Percentiles rank a stretch among this genome's conserved stretches.
These are phyloP conservation scores for Paecilomyces sp. DNA, from an alignment of 2,329 filamentous ascomycete species.

Conservation along the genomic window DNA sequence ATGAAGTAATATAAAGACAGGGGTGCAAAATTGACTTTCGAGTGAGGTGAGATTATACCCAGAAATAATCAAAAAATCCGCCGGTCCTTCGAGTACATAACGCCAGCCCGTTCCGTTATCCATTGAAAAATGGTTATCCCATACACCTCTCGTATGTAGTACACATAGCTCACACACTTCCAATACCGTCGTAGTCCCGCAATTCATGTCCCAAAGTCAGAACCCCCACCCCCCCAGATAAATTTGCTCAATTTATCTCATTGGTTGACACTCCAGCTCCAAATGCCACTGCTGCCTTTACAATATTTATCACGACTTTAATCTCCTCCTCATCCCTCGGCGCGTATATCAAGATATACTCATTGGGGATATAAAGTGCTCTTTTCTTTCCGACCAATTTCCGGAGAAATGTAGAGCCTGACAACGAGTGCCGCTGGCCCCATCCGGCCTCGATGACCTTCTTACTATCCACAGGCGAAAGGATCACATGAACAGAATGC, in stretches of 20 bases:
- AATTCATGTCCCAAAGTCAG: neutral
- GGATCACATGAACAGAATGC: neutral
- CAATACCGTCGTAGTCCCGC: neutral
- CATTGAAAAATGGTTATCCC: neutral
- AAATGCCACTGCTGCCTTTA: constrained; percentile 46
- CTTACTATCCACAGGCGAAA: constrained; percentile 25
- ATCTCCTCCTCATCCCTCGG: constrained; percentile 62
- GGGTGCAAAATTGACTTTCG: neutral
- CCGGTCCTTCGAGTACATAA: neutral
- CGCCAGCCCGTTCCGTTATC: neutral
- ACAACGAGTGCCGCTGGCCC: constrained; percentile 59
- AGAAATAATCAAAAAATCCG: neutral
- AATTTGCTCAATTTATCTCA: neutral
- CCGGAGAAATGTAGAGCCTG: constrained; percentile 54
- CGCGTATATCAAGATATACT: constrained; percentile 63
- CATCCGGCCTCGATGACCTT: constrained; percentile 67
- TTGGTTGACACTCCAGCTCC: neutral
- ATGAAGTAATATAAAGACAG: neutral
- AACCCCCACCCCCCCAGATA: neutral
- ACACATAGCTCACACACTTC: neutral
- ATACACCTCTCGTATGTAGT: neutral
- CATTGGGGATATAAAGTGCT: neutral
- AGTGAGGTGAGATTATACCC: neutral
- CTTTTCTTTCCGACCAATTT: constrained; percentile 35
- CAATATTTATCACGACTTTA: constrained; percentile 56